Conservation (phyloP, 1,284 basidiomycete genomes). For the Retiboletus flavoniger region DNA sequence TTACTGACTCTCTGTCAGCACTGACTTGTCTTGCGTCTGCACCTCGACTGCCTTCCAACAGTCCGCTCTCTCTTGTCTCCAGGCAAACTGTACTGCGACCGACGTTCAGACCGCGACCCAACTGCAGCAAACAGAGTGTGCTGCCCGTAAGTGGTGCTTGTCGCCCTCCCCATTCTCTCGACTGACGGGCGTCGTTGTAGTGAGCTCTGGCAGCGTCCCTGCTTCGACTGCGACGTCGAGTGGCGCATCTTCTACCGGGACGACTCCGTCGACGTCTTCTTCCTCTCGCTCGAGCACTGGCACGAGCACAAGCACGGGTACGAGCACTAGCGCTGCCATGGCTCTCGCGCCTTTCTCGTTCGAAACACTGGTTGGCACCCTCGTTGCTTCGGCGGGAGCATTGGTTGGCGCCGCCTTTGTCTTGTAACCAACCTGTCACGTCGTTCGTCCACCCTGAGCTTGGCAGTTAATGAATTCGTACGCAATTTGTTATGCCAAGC, state of each 20-base stretch:
- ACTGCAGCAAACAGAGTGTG: conserved; percentile 17
- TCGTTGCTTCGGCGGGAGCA: conserved; percentile 28
- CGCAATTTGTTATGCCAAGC: background rate
- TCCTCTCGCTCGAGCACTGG: background rate
- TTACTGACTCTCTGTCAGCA: conserved; percentile 12
- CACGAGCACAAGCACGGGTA: too few relatives aligned
- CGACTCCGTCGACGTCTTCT: background rate
- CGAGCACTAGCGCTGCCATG: conserved; percentile 19
- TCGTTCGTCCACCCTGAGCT: background rate
- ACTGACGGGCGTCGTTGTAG: background rate
- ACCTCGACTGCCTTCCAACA: conserved; percentile 26
- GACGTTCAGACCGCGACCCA: conserved; percentile 11
- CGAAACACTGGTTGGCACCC: conserved; percentile 18
- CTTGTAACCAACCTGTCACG: conserved; percentile 13
- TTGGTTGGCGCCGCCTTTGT: conserved; percentile 29
- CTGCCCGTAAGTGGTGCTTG: conserved; percentile 6
- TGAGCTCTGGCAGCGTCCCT: background rate
- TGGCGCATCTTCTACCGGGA: background rate
- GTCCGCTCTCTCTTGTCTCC: conserved; percentile 14
- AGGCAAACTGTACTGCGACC: conserved; percentile 9
- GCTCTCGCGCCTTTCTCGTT: conserved; percentile 20
- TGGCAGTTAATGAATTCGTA: background rate
- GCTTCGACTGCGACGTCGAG: background rate
- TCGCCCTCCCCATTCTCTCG: too few relatives aligned
- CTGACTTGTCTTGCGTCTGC: conserved; percentile 23